Evolutionary conservation across 202 grass and related monocot species (phyloP), one percentile per base, ranked within the genome.

Genomic region (Eragrostis tef): DNA sequence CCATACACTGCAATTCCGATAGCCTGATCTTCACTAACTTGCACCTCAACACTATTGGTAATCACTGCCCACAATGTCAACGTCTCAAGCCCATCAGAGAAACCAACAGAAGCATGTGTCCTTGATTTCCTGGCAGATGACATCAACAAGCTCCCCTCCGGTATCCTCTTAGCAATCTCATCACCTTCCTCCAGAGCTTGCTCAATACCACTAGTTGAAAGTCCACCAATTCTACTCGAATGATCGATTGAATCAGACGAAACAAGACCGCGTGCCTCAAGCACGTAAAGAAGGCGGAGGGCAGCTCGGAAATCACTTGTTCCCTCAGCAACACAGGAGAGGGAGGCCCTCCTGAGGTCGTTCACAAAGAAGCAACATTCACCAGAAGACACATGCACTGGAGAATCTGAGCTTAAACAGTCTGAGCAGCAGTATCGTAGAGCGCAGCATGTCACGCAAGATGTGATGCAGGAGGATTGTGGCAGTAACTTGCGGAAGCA

Each of bases 41-140:
- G 92, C 58, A 98, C 92, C 68, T 93, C 90, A 51, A 98, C 92
- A 6, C 90, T 80, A 76, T 94, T 94, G 25, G 80, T 93, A 64
- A 88, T 79, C 47, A 98, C 89, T 44, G 84, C 90, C 92, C 88
- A 89, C 74, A 94, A 84, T 31, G 84, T 85, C 47, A 83, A 60
- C 74, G 59, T 86, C 79, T 98, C 92, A 73, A 50, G 66, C 12
- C 49, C 69, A 79, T 63, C 9, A 0, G 31, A 70, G 41, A 51
- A 57, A 58, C 58, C 4, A 73, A 71, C n/a, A 26, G 1, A 14
- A n/a, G 42, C 75, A 6, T 48, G 70, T 3, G 57, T 52, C 29
- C 16, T 74, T 57, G 58, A 56, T 71, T 71, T 86, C 64, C 94
- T 91, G 12, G 90, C 81, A 22, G 77, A 85, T n/a, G 79, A 88